A percentile compares a stretch with the other conserved stretches of the same genome.
Conservation (phyloP, 306 rosid genomes). For the Lithocarpus polystachyus region DNA sequence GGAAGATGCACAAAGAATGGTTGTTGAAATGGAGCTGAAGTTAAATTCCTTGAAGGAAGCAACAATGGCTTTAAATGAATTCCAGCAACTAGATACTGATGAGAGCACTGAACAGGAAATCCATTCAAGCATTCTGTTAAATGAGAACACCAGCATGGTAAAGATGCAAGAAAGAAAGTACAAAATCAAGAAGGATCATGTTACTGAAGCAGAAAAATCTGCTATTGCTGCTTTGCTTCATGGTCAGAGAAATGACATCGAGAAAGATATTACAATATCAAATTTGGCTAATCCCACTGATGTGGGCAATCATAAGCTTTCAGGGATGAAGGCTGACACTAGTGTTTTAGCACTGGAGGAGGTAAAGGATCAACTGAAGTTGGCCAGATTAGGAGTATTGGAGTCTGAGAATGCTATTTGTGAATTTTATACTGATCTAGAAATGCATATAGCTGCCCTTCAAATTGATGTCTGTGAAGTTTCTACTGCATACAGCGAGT, state of each 20-base stretch:
- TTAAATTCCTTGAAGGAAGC: constrained; percentile 75
- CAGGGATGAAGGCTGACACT: constrained; percentile 28
- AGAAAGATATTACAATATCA: constrained; percentile 25
- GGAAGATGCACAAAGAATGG: constrained; percentile 73
- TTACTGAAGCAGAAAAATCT: constrained; percentile 44
- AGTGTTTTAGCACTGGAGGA: constrained; percentile 38
- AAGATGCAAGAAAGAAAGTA: constrained; percentile 42
- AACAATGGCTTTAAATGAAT: constrained; percentile 58
- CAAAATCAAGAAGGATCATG: constrained; percentile 37
- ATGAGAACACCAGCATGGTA: constrained; percentile 45
- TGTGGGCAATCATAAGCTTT: constrained; percentile 22
- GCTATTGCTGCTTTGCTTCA: constrained; percentile 49
- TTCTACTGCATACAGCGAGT: constrained; percentile 38
- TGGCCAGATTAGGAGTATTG: constrained; percentile 35
- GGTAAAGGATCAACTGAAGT: constrained; percentile 38
- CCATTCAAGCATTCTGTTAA: constrained; percentile 39
- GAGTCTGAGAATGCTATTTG: constrained; percentile 44
- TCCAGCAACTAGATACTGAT: constrained; percentile 42
- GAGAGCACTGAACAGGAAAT: constrained; percentile 34
- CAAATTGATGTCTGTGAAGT: constrained; percentile 32
- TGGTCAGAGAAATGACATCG: constrained; percentile 25
- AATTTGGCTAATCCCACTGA: constrained; percentile 29
- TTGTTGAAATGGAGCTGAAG: constrained; percentile 69
- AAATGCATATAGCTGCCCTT: constrained; percentile 32
- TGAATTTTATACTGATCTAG: constrained; percentile 37